Conservation (phyloP, 768 basidiomycete genomes). For the Russula griseocarnosa region DNA sequence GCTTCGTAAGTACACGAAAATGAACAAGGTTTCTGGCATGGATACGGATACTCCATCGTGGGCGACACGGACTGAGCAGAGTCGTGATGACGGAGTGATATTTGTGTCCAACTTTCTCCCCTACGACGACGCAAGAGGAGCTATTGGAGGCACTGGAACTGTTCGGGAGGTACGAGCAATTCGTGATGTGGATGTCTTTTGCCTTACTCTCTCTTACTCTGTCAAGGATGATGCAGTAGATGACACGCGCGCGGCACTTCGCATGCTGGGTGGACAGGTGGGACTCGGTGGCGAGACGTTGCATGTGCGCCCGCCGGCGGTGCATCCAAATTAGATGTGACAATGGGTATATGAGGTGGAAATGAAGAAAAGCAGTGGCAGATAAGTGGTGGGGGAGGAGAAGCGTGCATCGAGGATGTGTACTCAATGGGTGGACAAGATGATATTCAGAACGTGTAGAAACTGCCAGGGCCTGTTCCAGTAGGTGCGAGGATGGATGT, state of each 20-base stretch:
- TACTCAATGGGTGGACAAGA: slow-evolving; percentile 3
- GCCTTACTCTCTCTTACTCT: neutral
- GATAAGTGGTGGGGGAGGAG: neutral
- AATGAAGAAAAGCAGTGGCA: neutral
- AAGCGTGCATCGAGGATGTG: neutral
- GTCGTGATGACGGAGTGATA: neutral
- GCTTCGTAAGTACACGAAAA: slow-evolving; percentile 8
- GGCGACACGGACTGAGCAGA: neutral
- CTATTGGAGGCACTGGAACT: slow-evolving; percentile 3
- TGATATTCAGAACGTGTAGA: no score
- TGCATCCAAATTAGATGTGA: neutral
- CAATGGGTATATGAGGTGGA: neutral
- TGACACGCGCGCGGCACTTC: slow-evolving; percentile 3
- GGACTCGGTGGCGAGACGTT: slow-evolving; percentile 6
- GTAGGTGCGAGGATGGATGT: no score
- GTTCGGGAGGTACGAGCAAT: slow-evolving; percentile 2
- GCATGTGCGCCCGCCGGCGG: neutral
- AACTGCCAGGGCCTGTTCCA: no score
- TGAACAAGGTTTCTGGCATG: no score
- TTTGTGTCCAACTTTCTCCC: slow-evolving; percentile 12
- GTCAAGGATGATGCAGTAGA: no score
- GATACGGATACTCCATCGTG: neutral
- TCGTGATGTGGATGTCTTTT: slow-evolving; percentile 16
- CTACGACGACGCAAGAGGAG: neutral
- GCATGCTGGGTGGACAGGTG: neutral